phyloP scores from a whole-genome alignment of 768 basidiomycete genomes.

The Suillus decipiens region DNA sequence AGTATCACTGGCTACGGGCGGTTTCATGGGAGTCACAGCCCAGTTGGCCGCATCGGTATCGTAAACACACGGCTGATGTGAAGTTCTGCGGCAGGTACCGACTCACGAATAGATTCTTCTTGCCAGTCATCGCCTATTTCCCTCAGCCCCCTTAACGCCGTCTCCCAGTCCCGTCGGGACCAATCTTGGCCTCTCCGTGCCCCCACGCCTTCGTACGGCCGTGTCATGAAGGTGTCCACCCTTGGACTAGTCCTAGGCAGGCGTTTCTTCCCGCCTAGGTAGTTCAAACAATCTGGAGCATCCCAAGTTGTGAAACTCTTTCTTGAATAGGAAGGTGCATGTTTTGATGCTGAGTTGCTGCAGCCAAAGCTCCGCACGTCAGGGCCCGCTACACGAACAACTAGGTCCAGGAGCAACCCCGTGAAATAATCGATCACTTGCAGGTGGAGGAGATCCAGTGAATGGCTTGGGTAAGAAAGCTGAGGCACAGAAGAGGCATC shows the following conservation, averaged over 20 bases:
- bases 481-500: conserved; percentile 31
- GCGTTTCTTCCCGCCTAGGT: conserved; percentile 45
- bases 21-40: conserved; percentile 20
- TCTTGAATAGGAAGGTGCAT: conserved; percentile 55
- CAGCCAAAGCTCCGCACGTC: conserved; percentile 43
- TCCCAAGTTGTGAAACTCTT: conserved; percentile 53
- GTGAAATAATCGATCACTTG: conserved; percentile 72
- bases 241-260: conserved; percentile 41
- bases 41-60: conserved; percentile 45
- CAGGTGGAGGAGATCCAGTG: conserved; percentile 65
- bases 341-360: conserved; percentile 41
- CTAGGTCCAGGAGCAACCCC: conserved; percentile 58
- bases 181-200: conserved; percentile 75
- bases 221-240: conserved; percentile 52
- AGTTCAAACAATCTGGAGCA: conserved; percentile 57
- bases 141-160: conserved; percentile 47
- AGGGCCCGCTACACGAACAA: conserved; percentile 51
- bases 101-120: conserved; percentile 53
- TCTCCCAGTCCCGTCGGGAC: conserved; percentile 68
- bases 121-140: conserved; percentile 53
- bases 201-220: conserved; percentile 48
- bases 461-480: conserved; percentile 49
- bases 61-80: conserved; percentile 53
- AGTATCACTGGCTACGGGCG: neutral
- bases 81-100: conserved; percentile 47